Evolutionary conservation across 495 filamentous ascomycete genomes (phyloP).

Genomic region (Saxophila tyrrhenica): DNA sequence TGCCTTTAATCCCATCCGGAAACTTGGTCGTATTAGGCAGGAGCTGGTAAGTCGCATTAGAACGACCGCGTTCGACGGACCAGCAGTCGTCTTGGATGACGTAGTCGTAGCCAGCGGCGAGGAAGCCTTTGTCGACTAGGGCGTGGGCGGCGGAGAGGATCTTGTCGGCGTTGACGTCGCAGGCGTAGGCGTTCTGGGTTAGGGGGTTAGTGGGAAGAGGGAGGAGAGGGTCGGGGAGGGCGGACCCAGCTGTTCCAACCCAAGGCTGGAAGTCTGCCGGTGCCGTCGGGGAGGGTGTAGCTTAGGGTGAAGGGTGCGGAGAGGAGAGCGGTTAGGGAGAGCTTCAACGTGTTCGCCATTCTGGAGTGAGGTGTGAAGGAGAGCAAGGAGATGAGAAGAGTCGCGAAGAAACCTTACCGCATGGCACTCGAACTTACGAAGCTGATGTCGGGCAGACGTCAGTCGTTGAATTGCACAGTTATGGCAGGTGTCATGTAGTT

Average conservation of each 20-base stretch:
- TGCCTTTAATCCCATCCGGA: slow-evolving; percentile 25
- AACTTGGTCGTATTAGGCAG: slow-evolving; percentile 11
- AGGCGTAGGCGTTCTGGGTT: slow-evolving; percentile 36
- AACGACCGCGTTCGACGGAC: slow-evolving; percentile 8
- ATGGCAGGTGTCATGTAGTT: no score
- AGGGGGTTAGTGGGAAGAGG: not conserved
- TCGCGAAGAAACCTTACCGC: no score
- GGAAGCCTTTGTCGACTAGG: slow-evolving; percentile 24
- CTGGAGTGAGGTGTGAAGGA: no score
- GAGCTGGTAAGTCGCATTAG: not conserved
- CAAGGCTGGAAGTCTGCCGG: slow-evolving; percentile 42
- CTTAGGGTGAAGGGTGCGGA: not conserved
- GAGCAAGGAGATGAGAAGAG: no score
- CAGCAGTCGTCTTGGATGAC: slow-evolving; percentile 29
- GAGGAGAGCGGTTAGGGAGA: not conserved
- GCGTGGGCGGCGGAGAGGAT: slow-evolving; percentile 24
- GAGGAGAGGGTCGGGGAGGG: not conserved
- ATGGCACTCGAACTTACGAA: no score
- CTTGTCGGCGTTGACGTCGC: slow-evolving; percentile 23
- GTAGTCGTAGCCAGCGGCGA: slow-evolving; percentile 28
- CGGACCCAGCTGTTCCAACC: slow-evolving; percentile 43
- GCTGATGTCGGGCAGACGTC: no score
- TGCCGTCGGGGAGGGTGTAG: slow-evolving; percentile 2
- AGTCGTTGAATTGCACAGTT: no score
- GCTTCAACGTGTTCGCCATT: not conserved